Evolutionary conservation across 1,284 basidiomycete species (phyloP).

Genomic region (Xerocomus nothofagi): DNA sequence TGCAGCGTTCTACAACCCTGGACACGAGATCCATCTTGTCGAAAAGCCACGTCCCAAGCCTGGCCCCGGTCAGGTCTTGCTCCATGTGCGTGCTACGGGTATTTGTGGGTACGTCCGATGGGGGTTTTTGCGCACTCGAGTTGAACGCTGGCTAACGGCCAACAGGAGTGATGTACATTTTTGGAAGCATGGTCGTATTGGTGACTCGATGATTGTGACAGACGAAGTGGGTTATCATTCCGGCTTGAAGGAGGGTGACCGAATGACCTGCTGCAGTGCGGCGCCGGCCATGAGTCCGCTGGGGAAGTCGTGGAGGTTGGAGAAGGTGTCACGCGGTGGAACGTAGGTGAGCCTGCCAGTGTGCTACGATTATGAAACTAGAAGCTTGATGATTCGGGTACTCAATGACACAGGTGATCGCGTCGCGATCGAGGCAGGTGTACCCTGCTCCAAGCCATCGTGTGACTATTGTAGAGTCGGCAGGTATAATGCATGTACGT

Average conservation of each 20-base stretch:
- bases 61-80: conserved; percentile 58
- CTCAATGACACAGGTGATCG: conserved; percentile 46
- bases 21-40: conserved; percentile 59
- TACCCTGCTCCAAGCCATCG: conserved; percentile 59
- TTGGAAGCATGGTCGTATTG: conserved; percentile 64
- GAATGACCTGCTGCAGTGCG: conserved; percentile 42
- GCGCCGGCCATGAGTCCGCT: conserved; percentile 65
- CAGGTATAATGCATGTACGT: conserved; percentile 56
- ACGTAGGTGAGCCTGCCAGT: conserved; percentile 43
- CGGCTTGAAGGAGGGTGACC: not conserved
- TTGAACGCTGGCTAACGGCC: not conserved
- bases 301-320: conserved; percentile 61
- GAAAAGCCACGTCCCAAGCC: conserved; percentile 57
- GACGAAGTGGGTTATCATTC: conserved; percentile 45
- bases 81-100: conserved; percentile 62
- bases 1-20: conserved; percentile 60
- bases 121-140: not conserved
- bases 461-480: conserved; percentile 60
- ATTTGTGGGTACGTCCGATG: conserved; percentile 54
- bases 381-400: not conserved
- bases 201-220: conserved; percentile 64
- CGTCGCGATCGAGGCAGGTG: conserved; percentile 63
- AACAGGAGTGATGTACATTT: conserved; percentile 62
- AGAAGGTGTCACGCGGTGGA: conserved; percentile 62
- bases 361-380: too few species aligned